Conservation (phyloP, 1,284 basidiomycete genomes). For the Cystobasidium sp. region DNA sequence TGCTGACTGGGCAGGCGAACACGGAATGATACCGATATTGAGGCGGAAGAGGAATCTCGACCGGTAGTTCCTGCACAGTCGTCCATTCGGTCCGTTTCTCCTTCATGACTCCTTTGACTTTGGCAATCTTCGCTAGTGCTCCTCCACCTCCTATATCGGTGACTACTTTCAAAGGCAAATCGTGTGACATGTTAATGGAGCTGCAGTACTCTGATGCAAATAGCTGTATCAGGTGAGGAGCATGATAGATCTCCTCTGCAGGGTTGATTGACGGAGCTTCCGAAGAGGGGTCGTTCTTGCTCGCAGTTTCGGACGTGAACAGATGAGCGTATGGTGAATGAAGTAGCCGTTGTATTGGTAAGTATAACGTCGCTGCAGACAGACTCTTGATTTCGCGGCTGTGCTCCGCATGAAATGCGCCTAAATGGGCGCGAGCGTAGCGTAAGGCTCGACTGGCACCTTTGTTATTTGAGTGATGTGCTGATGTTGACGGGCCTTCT, state of each 20-base stretch:
- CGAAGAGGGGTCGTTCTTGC: background rate
- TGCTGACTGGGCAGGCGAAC: conserved; percentile 96
- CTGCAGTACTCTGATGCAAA: conserved; percentile 48
- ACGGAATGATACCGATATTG: conserved; percentile 93
- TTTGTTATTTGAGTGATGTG: background rate
- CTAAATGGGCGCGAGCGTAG: conserved; percentile 74
- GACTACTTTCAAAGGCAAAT: conserved; percentile 56
- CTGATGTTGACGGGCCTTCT: conserved; percentile 6
- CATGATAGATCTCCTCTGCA: conserved; percentile 41
- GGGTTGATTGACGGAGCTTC: conserved; percentile 11
- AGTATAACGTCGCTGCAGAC: conserved; percentile 73
- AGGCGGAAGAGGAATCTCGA: conserved; percentile 82
- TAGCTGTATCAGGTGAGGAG: conserved; percentile 30
- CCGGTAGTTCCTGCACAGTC: conserved; percentile 58
- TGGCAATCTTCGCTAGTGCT: conserved; percentile 57
- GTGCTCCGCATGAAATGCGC: conserved; percentile 67
- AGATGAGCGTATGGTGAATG: conserved; percentile 75
- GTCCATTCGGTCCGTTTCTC: conserved; percentile 59
- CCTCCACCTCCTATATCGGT: conserved; percentile 58
- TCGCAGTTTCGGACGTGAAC: conserved; percentile 25
- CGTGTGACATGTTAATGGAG: conserved; percentile 44
- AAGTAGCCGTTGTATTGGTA: conserved; percentile 68
- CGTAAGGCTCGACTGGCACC: conserved; percentile 63
- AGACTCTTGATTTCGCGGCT: conserved; percentile 73
- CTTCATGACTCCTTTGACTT: conserved; percentile 58